Evolutionary conservation across 2,329 filamentous ascomycete species (phyloP), one percentile per base, ranked within the genome.

Genomic region (Penicillium oxalicum): DNA sequence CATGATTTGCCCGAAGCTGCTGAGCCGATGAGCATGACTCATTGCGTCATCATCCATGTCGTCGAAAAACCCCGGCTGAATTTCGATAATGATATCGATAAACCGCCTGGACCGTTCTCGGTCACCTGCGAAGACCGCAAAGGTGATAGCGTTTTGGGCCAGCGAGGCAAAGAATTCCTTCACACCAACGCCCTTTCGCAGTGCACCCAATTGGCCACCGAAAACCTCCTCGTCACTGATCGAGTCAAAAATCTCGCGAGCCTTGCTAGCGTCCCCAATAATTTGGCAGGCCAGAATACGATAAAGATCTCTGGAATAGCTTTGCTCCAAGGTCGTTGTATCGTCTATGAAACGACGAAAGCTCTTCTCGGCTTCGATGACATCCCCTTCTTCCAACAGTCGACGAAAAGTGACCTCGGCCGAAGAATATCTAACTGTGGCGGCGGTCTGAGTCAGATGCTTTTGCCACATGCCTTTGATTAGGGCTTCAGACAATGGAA

Each of bases 181-280:
- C 7, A 54, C 12, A 7, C 38, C 48, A 9, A 47, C 51, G 0
- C 51, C 54, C 12, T 51, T 24, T 27, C 43, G 43, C 43, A 29
- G 54, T 2, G 48, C 44, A 3, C 50, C 47, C 12, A 57, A 47
- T 5, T 40, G 41, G 7, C 42, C 47, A 12, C 56, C 44, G 33
- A 58, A 58, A 5, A 59, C 11, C n/a, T 52, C 46, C 7, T 52
- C 46, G 38, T 60, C 54, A 9, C 45, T 52, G n/a, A 58, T 53
- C 6, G 48, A 51, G 36, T 59, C 51, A 11, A 61, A 34, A 4
- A 56, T 52, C 9, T 48, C 45, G 1, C 49, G 49, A 2, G 51
- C 50, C 34, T 55, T 58, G 8, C 3, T n/a, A 2, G n/a, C 6
- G 39, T 61, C 52, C 8, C 57, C 59, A 27, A 57, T 54, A 5